Base-by-base conservation (phyloP, 805 yeast species). In the Phaffomyces antillensis region DNA sequence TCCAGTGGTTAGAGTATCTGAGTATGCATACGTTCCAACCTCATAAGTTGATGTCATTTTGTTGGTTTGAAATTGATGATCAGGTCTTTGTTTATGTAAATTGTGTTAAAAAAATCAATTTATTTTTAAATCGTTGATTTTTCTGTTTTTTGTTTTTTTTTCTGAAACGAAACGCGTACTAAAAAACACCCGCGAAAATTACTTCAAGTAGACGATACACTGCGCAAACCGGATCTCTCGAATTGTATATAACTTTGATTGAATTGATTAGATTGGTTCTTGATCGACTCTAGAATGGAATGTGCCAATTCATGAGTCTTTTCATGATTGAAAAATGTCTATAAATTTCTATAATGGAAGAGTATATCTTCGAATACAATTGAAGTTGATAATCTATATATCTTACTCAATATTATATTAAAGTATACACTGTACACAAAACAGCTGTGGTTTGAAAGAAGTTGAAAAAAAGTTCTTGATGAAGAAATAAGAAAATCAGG, bases 11-110 rank as follows among this genome's bases (percentile, higher is more conserved):
- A 5, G 12, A 11, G 18, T 10, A 10, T 16, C 35, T 7, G 24
- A 2, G n/a, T 4, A 28, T 46, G 70, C 77, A 50, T 60, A 72
- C 77, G 82, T 76, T 54, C 82, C 83, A 40, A 71, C 67, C 54
- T 75, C 79, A 53, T 66, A 74, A 17, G 73, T 61, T 36, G 71
- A 63, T 28, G 66, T 62, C 68, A 67, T 68, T 33, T 50, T 39
- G 37, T 34, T 28, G 25, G 10, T 18, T 31, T 8, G 23, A 41
- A 18, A 26, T 36, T 25, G 42, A 25, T 41, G 42, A 18, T 39
- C 28, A 23, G 38, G 38, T 37, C 38, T 33, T 20, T 26, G 20
- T 40, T 36, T n/a, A 31, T n/a, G n/a, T 24, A 36, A 33, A 36
- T 18, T 20, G 16, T 17, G 32, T 40, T 34, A 25, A 12, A 26